Conservation (phyloP, 2,329 filamentous ascomycete species). For the Curvularia lunata region DNA sequence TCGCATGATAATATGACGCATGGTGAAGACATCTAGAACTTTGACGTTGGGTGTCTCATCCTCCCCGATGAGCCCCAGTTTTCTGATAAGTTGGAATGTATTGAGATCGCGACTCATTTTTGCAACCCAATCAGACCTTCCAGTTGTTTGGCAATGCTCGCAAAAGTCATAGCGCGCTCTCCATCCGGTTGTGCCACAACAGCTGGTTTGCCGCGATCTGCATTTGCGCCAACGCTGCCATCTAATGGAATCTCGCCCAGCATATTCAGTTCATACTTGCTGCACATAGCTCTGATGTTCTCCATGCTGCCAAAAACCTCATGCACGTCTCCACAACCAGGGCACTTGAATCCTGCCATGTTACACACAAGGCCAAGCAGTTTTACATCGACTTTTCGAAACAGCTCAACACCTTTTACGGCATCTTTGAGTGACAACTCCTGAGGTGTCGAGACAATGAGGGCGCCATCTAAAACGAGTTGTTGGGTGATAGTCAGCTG, state of each 20-base stretch:
- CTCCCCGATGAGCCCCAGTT: background rate
- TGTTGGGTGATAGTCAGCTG: slow-evolving; percentile 98
- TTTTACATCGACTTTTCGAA: slow-evolving; percentile 80
- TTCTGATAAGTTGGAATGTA: background rate
- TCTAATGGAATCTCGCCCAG: slow-evolving; percentile 90
- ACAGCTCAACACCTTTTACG: slow-evolving; percentile 90
- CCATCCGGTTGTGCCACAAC: slow-evolving; percentile 85
- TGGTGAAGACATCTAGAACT: background rate
- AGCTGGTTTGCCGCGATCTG: slow-evolving; percentile 85
- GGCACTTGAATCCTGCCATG: slow-evolving; percentile 50
- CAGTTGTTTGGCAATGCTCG: slow-evolving; percentile 68
- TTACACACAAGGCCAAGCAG: slow-evolving; percentile 76
- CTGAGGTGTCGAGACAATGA: slow-evolving; percentile 93
- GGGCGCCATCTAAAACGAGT: slow-evolving; percentile 80
- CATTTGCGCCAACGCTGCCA: slow-evolving; percentile 83
- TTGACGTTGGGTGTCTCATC: background rate
- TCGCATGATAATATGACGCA: background rate
- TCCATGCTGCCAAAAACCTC: slow-evolving; percentile 64
- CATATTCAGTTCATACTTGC: slow-evolving; percentile 75
- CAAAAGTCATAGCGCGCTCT: slow-evolving; percentile 73
- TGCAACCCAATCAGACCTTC: slow-evolving; percentile 29
- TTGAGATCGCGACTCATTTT: background rate
- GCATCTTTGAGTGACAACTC: slow-evolving; percentile 92
- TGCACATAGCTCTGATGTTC: slow-evolving; percentile 78
- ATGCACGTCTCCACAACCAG: slow-evolving; percentile 57